Base-by-base conservation (phyloP, 2,329 filamentous ascomycete species). In the Fusarium incarnatum region DNA sequence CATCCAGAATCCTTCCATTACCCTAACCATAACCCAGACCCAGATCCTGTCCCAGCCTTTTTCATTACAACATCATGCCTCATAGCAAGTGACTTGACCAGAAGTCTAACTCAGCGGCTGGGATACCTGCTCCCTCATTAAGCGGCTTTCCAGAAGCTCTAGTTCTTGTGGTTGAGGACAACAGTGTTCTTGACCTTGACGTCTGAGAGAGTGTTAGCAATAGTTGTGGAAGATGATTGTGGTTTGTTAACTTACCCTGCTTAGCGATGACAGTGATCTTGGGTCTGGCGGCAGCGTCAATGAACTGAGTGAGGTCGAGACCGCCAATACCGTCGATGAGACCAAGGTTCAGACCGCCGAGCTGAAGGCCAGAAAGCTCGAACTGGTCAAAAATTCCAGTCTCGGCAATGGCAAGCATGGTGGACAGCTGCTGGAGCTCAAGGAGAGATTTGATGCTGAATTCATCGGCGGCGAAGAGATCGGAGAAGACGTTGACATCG, bases 401-500 rank as follows among this genome's bases (percentile, higher is more conserved):
- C 27, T 60, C 47, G 16, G 73, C 74, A 50, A 78, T 71, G n/a
- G 78, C 75, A 55, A 83, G 76, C 37, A 83, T 58, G 47, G 77
- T 81, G 45, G 81, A 79, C 25, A 83, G 78, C 67, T 80, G 78
- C 78, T 83, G 81, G 28, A 83, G 74, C 72, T 80, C 78, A 64
- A 83, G 77, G 54, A 81, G 72, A 41, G 75, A 69, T 69, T 81
- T 76, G 70, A 85, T 68, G 70, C 84, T 79, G 42, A 86, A 81
- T 68, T 76, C 67, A 67, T 80, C 67, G 64, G 77, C 69, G 69
- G 80, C 76, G 71, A 86, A 83, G 68, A 83, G 78, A 58, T 68
- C 70, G 73, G 82, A 76, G 76, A 86, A 83, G 59, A 72, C 60
- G 64, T 80, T 70, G 56, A 86, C 72, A 75, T 86, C 80, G 75